Percentiles rank a stretch among this genome's conserved stretches.
Conservation (phyloP, 2,329 filamentous ascomycete genomes). For the Colletotrichum chlorophyti region DNA sequence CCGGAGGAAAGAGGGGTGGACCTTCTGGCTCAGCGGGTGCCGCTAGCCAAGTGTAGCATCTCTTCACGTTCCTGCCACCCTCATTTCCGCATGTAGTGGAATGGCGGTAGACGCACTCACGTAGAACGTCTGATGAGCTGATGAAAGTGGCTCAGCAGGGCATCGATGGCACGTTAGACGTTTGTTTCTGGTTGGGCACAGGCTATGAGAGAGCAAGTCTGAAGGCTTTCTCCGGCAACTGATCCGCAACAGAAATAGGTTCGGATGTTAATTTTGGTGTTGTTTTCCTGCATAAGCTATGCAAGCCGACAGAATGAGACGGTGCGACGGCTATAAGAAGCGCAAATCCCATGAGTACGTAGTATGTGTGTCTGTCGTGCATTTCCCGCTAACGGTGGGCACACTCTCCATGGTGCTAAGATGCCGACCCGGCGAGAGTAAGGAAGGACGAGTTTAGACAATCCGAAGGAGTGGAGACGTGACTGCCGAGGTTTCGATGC, state of each 20-base stretch:
- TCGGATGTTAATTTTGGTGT: constrained; percentile 1
- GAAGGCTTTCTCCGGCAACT: neutral
- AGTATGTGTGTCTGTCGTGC: constrained; percentile 31
- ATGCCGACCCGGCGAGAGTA: constrained; percentile 17
- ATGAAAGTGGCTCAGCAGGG: neutral
- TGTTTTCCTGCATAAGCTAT: constrained; percentile 20
- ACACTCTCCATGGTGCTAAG: constrained; percentile 23
- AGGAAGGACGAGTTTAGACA: constrained; percentile 18
- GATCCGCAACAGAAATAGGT: neutral
- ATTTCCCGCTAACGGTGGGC: constrained; percentile 29
- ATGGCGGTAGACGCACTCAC: constrained; percentile 9
- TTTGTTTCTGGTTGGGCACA: neutral
- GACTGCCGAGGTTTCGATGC: constrained; percentile 3
- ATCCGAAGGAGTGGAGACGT: constrained; percentile 10
- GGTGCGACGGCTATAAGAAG: constrained; percentile 26
- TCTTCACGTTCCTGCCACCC: constrained; percentile 20
- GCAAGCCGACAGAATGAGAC: constrained; percentile 19
- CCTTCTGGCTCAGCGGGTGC: constrained; percentile 18
- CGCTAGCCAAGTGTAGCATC: constrained; percentile 20
- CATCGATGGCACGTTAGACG: neutral
- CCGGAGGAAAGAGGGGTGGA: constrained; percentile 19
- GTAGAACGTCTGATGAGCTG: neutral
- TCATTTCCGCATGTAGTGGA: constrained; percentile 19
- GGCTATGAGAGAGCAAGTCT: neutral
- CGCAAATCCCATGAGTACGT: constrained; percentile 27